Percentiles rank a stretch among this genome's conserved stretches.
Conservation (phyloP, 139 green algal genomes). For the Klebsormidium nitens region DNA sequence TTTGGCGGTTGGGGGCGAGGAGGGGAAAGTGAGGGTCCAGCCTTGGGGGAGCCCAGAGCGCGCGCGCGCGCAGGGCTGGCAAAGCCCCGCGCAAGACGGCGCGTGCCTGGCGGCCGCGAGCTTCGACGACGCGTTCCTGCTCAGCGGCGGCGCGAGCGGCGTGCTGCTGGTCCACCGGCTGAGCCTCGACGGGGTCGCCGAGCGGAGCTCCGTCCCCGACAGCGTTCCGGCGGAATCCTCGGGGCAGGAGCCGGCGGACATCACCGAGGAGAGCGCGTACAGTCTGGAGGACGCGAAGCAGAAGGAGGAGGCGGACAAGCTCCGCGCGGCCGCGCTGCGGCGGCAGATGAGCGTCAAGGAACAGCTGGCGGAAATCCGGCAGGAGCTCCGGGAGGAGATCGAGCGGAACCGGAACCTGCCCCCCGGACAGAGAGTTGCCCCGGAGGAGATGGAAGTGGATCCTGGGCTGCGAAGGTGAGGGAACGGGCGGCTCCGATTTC, state of each 20-base stretch:
- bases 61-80: neutral
- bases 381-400: constrained; percentile 52
- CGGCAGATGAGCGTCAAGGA: constrained; percentile 59
- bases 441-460: constrained; percentile 54
- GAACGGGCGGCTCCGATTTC: no score
- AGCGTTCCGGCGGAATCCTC: neutral
- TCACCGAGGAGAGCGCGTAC: constrained; percentile 44
- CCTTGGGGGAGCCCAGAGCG: neutral
- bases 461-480: constrained; percentile 34
- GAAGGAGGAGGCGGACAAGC: constrained; percentile 53
- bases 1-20: no score
- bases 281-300: constrained; percentile 71
- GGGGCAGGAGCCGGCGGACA: constrained; percentile 35
- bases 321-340: constrained; percentile 38
- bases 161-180: constrained; percentile 40
- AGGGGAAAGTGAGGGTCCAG: neutral
- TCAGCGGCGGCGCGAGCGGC: constrained; percentile 51
- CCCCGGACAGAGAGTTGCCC: neutral
- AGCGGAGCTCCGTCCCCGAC: neutral
- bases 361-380: constrained; percentile 40
- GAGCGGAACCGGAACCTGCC: constrained; percentile 45
- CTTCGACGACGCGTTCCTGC: constrained; percentile 58
- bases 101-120: constrained; percentile 1
- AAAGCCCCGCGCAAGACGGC: neutral
- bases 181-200: neutral